These are phyloP conservation scores for Roridomyces roridus DNA, from an alignment of 768 basidiomycete species.

Conservation along the genomic window DNA sequence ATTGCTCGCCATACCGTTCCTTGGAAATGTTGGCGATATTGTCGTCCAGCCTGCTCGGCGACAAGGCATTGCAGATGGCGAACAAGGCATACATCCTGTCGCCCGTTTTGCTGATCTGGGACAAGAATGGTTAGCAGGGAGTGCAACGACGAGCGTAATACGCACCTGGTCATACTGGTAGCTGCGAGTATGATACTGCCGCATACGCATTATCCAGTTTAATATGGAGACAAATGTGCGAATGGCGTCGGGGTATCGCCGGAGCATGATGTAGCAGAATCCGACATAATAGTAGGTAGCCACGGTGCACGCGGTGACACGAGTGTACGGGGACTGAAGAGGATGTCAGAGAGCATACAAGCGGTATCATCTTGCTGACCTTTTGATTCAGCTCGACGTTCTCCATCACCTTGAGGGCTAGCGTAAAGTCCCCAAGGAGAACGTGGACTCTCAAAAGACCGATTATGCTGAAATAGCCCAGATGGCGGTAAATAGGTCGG, in stretches of 20 bases:
- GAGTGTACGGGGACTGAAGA: conserved; percentile 81
- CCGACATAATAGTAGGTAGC: conserved; percentile 95
- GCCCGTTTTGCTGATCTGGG: conserved; percentile 93
- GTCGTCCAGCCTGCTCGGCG: conserved; percentile 92
- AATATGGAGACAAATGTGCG: conserved; percentile 91
- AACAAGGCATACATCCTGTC: conserved; percentile 98
- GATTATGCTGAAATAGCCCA: conserved; percentile 97
- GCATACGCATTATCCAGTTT: conserved; percentile 95
- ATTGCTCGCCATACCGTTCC: conserved; percentile 93
- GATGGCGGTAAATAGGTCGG: conserved; percentile 88
- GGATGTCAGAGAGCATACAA: conserved; percentile 13
- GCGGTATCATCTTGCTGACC: conserved; percentile 40
- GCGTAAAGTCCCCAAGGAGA: conserved; percentile 92
- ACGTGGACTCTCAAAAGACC: conserved; percentile 96
- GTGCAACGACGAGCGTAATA: background rate
- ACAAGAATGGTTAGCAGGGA: background rate
- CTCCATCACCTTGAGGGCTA: conserved; percentile 95
- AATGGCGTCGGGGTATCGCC: conserved; percentile 94
- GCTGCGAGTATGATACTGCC: conserved; percentile 95
- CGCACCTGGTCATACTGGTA: conserved; percentile 94
- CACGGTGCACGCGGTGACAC: conserved; percentile 97
- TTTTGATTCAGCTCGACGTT: conserved; percentile 92
- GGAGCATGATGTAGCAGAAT: conserved; percentile 95
- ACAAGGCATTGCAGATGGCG: conserved; percentile 91
- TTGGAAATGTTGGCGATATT: conserved; percentile 93